Conservation (phyloP, 2,329 filamentous ascomycete genomes). For the Cercospora janseana region DNA sequence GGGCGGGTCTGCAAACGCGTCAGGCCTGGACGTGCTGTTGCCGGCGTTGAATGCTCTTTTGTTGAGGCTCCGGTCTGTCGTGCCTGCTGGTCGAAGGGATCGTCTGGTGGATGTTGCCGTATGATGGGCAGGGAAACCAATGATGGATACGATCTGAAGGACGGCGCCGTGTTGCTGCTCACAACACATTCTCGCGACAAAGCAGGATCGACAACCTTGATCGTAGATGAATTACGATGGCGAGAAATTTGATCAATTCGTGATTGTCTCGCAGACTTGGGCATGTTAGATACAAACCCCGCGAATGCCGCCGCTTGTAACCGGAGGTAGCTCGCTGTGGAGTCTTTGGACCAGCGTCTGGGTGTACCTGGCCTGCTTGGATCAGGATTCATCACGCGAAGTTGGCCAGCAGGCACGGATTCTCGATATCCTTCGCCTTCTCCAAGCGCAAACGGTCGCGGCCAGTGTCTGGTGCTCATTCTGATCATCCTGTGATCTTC, state of each 20-base stretch:
- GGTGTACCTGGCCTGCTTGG: constrained; percentile 27
- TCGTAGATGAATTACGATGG: constrained; percentile 11
- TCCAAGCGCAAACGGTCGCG: constrained; percentile 35
- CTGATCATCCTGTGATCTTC: constrained; percentile 38
- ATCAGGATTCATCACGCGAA: constrained; percentile 39
- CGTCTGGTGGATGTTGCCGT: constrained; percentile 29
- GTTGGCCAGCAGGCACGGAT: constrained; percentile 28
- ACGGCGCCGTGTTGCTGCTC: constrained; percentile 22
- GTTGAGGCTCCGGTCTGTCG: neutral
- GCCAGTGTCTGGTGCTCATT: constrained; percentile 37
- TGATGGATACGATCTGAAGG: constrained; percentile 30
- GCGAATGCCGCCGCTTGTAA: constrained; percentile 27
- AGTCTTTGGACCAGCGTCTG: constrained; percentile 20
- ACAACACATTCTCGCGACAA: constrained; percentile 29
- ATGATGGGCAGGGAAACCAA: constrained; percentile 25
- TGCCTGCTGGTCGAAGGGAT: constrained; percentile 25
- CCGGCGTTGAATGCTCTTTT: neutral
- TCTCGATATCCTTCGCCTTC: constrained; percentile 37
- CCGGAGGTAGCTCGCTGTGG: constrained; percentile 24
- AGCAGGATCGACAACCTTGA: constrained; percentile 25
- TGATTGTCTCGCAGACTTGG: constrained; percentile 9
- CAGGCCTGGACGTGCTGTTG: neutral
- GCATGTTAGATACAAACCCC: constrained; percentile 19
- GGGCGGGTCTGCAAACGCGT: constrained; percentile 26
- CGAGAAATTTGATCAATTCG: constrained; percentile 13